Percentiles rank a stretch among this genome's conserved stretches.
Conservation (phyloP, 2,329 filamentous ascomycete genomes). For the Microdochium bolleyi region DNA sequence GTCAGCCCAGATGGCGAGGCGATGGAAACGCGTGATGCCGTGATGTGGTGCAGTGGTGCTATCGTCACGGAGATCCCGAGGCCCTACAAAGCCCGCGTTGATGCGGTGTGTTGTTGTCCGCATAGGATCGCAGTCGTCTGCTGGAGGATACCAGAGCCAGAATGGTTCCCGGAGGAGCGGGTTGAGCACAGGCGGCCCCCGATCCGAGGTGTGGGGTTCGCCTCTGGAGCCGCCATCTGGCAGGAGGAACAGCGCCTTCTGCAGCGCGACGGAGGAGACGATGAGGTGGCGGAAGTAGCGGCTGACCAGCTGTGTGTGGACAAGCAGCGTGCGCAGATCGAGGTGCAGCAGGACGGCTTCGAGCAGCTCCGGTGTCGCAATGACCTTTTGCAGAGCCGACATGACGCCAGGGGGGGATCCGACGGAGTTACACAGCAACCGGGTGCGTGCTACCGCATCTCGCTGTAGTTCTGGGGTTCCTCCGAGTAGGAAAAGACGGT, state of each 20-base stretch:
- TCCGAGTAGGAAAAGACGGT: too few relatives aligned
- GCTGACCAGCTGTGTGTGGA: background rate
- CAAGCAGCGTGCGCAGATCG: background rate
- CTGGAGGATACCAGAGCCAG: background rate
- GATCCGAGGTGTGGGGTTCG: background rate
- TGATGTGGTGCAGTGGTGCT: background rate
- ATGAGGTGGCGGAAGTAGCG: background rate
- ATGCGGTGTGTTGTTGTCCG: background rate
- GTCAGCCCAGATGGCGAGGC: constrained; percentile 1
- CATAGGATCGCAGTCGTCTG: too few relatives aligned
- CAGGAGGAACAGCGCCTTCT: constrained; percentile 2
- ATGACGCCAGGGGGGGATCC: background rate
- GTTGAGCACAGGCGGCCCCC: background rate
- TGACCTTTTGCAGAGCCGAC: background rate
- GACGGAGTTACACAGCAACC: too few relatives aligned
- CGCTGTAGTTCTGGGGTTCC: too few relatives aligned
- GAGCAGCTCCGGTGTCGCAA: background rate
- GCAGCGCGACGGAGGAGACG: background rate
- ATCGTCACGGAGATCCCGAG: background rate
- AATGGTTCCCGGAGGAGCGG: constrained; percentile 3
- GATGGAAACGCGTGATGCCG: constrained; percentile 1
- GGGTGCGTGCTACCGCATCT: too few relatives aligned
- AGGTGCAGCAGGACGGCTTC: background rate
- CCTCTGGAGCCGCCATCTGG: background rate
- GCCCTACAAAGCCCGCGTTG: too few relatives aligned